phyloP scores from a whole-genome alignment of 2,329 filamentous ascomycete genomes.

The Penicillium sp. region DNA sequence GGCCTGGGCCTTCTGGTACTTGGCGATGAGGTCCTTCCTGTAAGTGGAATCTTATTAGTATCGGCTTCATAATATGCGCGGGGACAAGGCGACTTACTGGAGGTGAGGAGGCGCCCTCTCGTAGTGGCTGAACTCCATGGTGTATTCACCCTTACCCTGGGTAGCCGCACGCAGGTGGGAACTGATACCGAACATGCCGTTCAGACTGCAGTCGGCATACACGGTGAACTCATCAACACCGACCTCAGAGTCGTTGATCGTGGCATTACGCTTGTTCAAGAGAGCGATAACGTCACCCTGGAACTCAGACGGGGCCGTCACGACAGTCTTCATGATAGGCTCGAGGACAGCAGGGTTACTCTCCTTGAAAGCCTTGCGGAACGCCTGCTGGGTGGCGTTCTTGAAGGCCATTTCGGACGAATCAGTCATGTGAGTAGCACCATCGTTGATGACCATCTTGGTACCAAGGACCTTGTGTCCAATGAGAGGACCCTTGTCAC shows the following conservation, averaged over 20 bases:
- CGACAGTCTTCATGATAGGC: conserved; percentile 95
- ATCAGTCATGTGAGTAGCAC: conserved; percentile 94
- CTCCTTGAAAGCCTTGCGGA: conserved; percentile 81
- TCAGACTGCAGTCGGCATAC: conserved; percentile 82
- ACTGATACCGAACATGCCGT: conserved; percentile 96
- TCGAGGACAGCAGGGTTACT: conserved; percentile 79
- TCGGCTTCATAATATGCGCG: too few relatives aligned
- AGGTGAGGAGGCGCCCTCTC: conserved; percentile 74
- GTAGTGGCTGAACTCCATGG: conserved; percentile 98
- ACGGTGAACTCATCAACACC: conserved; percentile 89
- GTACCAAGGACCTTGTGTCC: conserved; percentile 87
- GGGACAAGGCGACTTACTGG: conserved; percentile 77
- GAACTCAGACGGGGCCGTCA: conserved; percentile 93
- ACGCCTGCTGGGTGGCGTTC: conserved; percentile 87
- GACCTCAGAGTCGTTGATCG: conserved; percentile 91
- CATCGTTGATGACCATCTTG: conserved; percentile 87
- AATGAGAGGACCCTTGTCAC: conserved; percentile 77
- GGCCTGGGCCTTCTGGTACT: conserved; percentile 58
- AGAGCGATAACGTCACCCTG: conserved; percentile 91
- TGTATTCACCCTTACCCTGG: conserved; percentile 96
- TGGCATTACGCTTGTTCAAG: conserved; percentile 91
- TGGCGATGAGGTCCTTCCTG: conserved; percentile 58
- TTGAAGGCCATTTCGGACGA: conserved; percentile 96
- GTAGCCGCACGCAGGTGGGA: conserved; percentile 83
- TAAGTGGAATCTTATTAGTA: conserved; percentile 3